Conservation (phyloP, 768 basidiomycete species). For the Leccinum incarnatum region DNA sequence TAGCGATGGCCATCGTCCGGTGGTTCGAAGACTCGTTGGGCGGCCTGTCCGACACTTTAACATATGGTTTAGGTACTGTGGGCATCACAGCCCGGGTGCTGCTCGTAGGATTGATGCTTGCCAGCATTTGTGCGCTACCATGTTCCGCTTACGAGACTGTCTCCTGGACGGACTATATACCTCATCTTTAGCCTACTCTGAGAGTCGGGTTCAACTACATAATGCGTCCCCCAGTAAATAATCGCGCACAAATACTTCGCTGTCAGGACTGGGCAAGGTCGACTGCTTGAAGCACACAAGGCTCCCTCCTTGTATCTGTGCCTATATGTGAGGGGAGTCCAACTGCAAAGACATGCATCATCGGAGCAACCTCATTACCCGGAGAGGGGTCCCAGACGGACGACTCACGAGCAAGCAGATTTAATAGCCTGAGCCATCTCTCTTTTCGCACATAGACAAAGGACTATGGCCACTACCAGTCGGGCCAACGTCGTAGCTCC, state of each 20-base stretch:
- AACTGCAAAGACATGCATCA: not conserved
- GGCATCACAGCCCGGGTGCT: not conserved
- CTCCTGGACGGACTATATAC: not conserved
- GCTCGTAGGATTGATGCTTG: conserved; percentile 2
- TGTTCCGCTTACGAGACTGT: not conserved
- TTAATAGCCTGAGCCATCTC: too few relatives aligned
- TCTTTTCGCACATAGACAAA: too few relatives aligned
- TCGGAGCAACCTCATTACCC: too few relatives aligned
- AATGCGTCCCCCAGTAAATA: not conserved
- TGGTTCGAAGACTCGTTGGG: not conserved
- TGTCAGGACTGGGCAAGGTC: not conserved
- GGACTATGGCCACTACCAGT: not conserved
- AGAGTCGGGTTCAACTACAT: not conserved
- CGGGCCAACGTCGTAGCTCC: not conserved
- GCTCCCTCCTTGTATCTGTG: not conserved
- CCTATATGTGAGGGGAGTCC: not conserved
- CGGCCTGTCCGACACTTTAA: not conserved
- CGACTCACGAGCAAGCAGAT: too few relatives aligned
- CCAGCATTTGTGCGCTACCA: not conserved
- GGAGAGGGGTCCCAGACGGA: too few relatives aligned
- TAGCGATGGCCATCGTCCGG: not conserved
- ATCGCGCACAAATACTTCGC: not conserved
- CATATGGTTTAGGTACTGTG: not conserved
- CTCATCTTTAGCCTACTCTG: not conserved
- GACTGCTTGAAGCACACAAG: not conserved